Percentiles rank a stretch among this genome's conserved stretches.
These are phyloP conservation scores for Sporothrix brasiliensis DNA, from an alignment of 2,329 filamentous ascomycete genomes.

Conservation along the genomic window DNA sequence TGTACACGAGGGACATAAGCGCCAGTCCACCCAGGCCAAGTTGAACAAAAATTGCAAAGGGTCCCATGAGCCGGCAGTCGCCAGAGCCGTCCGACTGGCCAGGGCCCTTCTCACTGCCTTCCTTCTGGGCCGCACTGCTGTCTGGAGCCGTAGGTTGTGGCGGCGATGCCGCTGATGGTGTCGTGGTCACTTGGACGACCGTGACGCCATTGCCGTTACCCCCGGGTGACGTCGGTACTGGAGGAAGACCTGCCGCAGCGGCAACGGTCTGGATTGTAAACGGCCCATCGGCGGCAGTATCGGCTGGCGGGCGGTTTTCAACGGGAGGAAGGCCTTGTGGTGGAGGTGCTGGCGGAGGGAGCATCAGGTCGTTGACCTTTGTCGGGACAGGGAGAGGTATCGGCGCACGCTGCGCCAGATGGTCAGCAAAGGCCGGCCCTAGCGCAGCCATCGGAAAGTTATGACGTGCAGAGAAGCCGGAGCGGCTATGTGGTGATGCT, in stretches of 20 bases:
- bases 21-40: constrained; percentile 81
- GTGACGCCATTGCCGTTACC: background rate
- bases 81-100: constrained; percentile 52
- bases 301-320: constrained; percentile 5
- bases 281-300: background rate
- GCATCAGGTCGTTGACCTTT: constrained; percentile 13
- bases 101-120: constrained; percentile 26
- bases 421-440: constrained; percentile 14
- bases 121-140: background rate
- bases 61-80: constrained; percentile 84
- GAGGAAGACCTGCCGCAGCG: constrained; percentile 10
- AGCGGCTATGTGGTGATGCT: background rate
- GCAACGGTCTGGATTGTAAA: constrained; percentile 34
- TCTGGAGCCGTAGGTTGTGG: background rate
- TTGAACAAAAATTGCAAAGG: constrained; percentile 90
- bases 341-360: constrained; percentile 29
- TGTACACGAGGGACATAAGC: constrained; percentile 84
- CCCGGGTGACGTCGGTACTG: background rate
- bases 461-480: background rate
- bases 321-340: constrained; percentile 26
- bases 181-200: constrained; percentile 12
- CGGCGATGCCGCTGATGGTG: background rate
- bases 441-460: constrained; percentile 14
- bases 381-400: constrained; percentile 15
- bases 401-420: constrained; percentile 22